A percentile compares a stretch with the other conserved stretches of the same genome.
Evolutionary conservation across 305 asterid species (phyloP).

Genomic region (Fraxinus albicans): DNA sequence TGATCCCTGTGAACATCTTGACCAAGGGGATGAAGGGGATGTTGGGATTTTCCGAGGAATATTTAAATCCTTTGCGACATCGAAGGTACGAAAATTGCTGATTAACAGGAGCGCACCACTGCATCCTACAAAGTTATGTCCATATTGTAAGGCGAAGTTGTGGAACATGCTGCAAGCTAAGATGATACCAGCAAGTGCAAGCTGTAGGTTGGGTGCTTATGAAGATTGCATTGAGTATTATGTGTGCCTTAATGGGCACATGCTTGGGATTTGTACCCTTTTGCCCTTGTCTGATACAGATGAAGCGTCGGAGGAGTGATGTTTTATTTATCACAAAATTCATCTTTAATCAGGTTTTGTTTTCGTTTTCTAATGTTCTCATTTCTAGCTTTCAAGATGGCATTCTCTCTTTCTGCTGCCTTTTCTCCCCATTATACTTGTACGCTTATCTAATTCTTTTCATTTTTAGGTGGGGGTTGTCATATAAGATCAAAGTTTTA

Average conservation of each 20-base stretch:
- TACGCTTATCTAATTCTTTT: neutral
- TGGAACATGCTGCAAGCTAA: conserved; percentile 90
- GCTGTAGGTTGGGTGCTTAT: conserved; percentile 92
- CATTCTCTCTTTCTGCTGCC: neutral
- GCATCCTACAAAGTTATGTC: conserved; percentile 85
- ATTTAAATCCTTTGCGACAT: conserved; percentile 70
- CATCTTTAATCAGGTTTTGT: neutral
- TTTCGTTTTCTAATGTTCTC: neutral
- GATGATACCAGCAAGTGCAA: conserved; percentile 91
- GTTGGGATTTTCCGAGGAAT: conserved; percentile 91
- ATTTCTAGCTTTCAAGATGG: neutral
- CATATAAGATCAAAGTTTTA: neutral
- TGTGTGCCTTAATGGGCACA: conserved; percentile 92
- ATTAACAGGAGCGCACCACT: conserved; percentile 63
- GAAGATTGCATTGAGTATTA: conserved; percentile 88
- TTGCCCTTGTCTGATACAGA: conserved; percentile 93
- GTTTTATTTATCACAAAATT: conserved; percentile 29
- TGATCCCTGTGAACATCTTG: conserved; percentile 98
- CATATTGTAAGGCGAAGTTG: conserved; percentile 88
- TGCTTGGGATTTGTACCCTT: conserved; percentile 83
- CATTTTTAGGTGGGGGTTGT: neutral
- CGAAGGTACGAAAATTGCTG: conserved; percentile 76
- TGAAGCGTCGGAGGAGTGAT: conserved; percentile 69
- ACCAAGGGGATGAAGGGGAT: conserved; percentile 94
- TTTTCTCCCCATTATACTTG: neutral